These are phyloP conservation scores for Clitoria ternatea DNA, from an alignment of 306 rosid species.

Conservation along the genomic window DNA sequence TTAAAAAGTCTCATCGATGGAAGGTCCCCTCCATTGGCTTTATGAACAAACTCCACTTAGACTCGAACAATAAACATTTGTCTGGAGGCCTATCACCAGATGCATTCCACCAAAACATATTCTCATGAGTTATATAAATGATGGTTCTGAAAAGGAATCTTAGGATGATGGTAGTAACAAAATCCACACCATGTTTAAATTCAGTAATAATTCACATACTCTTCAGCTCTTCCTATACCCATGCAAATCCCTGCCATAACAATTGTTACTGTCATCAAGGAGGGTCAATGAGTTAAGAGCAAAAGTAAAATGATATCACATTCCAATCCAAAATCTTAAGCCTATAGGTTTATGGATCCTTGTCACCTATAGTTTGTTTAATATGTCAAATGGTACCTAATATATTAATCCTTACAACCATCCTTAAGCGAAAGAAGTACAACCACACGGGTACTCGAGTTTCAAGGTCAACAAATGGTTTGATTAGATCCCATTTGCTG, in stretches of 20 bases:
- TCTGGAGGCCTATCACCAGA: conserved; percentile 46
- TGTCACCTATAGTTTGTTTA: no score
- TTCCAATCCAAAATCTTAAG: no score
- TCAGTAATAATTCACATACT: conserved; percentile 45
- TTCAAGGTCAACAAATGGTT: no score
- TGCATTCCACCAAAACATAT: conserved; percentile 45
- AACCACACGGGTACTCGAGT: no score
- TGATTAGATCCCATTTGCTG: no score
- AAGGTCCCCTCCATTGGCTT: conserved; percentile 61
- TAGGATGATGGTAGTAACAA: conserved; percentile 30
- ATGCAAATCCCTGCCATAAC: conserved; percentile 35
- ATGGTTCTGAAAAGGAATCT: conserved; percentile 27
- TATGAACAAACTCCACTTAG: conserved; percentile 24
- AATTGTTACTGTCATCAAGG: conserved; percentile 43
- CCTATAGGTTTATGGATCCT: no score
- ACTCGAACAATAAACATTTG: conserved; percentile 41
- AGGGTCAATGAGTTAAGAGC: no score
- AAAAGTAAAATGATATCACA: no score
- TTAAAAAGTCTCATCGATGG: conserved; percentile 46
- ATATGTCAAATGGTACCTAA: no score
- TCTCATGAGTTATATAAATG: conserved; percentile 32
- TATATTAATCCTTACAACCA: no score
- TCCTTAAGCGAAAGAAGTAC: no score
- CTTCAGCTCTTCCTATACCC: conserved; percentile 44
- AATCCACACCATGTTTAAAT: conserved; percentile 40